Conservation (phyloP, 768 basidiomycete species). For the Cyathus striatus region DNA sequence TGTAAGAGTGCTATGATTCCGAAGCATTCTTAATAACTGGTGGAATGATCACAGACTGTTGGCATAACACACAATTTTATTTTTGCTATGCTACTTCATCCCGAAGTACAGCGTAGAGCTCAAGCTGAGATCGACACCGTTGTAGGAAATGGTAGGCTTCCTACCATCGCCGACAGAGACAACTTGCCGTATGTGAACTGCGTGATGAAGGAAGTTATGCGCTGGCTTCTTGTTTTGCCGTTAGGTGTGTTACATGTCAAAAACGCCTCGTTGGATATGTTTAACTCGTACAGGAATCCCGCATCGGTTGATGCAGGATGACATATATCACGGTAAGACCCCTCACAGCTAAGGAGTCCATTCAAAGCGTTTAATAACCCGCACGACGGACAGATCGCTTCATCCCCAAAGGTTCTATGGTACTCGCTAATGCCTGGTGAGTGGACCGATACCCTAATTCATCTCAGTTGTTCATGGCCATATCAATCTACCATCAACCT, state of each 20-base stretch:
- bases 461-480: not conserved
- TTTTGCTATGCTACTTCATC: constrained; percentile 6
- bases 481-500: not conserved
- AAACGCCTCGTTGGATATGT: not conserved
- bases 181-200: constrained; percentile 19
- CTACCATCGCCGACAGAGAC: constrained; percentile 14
- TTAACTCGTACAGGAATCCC: constrained; percentile 1
- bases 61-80: not conserved
- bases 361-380: too few relatives aligned
- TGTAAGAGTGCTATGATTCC: too few relatives aligned
- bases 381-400: not conserved
- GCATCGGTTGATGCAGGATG: constrained; percentile 2
- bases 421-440: constrained; percentile 5
- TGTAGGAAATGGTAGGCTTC: constrained; percentile 12
- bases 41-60: not conserved
- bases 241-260: constrained; percentile 1
- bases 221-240: constrained; percentile 14
- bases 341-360: too few relatives aligned
- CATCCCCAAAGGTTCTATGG: constrained; percentile 3
- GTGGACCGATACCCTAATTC: not conserved
- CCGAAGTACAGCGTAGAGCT: not conserved
- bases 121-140: not conserved
- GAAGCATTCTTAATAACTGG: too few relatives aligned
- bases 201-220: constrained; percentile 16
- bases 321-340: not conserved